Evolutionary conservation across 129 eudicot genomes (phyloP), one percentile per base, ranked within the genome.

Genomic region (Centrapalus pauciflorus): DNA sequence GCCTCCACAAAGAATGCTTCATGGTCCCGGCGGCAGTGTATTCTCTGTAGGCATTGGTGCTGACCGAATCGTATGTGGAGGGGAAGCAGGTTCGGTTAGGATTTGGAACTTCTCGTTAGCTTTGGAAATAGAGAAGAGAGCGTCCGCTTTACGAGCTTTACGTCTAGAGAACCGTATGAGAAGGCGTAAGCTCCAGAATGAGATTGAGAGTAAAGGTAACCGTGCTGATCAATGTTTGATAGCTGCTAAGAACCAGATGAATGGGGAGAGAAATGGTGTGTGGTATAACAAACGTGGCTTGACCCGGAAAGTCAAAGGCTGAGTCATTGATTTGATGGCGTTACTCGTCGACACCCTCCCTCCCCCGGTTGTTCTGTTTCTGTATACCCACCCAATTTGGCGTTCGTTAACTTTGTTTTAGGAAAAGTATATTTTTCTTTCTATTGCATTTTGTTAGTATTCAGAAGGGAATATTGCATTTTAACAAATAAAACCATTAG

Each of bases 1-100:
- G 59, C 93, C 99, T 7, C 96, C 99, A 10, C 99, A 94, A 43
- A 85, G 97, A 66, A 83, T 87, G 96, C 71, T 91, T 2, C 86
- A 87, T 10, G 88, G 90, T 16, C 72, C 84, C 6, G 83, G 90
- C 16, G 51, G 81, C 59, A 87, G 88, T 79, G 70, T 87, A 65
- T 85, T 84, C 46, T 83, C 90, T 1, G 90, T 87, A 52, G 93
- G 78, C 45, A 77, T 87, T 38, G 97, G 97, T 69, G 74, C 67
- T 70, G 96, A 91, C 76, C 94, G 94, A 14, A 87, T 91, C 63
- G 83, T 87, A 6, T 85, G 97, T 77, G 97, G 96, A 26, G 94
- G 96, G 20, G 97, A 91, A 64, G 90, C 85, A 34, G 92, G 90
- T 63, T 70, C 79, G 48, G 88, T 87, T 9, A 80, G 84, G 74